phyloP scores from a whole-genome alignment of 495 filamentous ascomycete species.

The Podospora sp. region DNA sequence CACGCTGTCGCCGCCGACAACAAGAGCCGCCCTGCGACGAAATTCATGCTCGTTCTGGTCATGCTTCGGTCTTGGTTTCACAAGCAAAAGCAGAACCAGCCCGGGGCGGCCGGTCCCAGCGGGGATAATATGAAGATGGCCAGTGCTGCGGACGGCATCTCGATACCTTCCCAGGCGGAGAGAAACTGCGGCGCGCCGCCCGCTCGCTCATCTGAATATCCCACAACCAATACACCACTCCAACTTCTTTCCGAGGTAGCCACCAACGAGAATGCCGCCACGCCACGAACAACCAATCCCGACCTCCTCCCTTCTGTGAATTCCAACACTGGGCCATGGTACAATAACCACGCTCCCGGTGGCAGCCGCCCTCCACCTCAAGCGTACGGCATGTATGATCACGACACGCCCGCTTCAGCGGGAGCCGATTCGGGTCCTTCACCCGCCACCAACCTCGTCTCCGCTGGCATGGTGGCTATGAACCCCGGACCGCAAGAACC shows the following conservation, averaged over 20 bases:
- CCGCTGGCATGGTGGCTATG: neutral
- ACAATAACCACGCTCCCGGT: neutral
- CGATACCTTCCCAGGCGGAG: constrained; percentile 11
- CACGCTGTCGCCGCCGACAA: constrained; percentile 63
- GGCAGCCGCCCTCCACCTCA: neutral
- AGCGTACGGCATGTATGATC: neutral
- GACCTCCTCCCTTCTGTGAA: constrained; percentile 14
- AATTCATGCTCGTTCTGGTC: constrained; percentile 73
- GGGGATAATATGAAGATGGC: neutral
- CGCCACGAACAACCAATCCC: constrained; percentile 16
- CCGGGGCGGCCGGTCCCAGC: neutral
- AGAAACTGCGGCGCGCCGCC: constrained; percentile 9
- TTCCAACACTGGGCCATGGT: constrained; percentile 4
- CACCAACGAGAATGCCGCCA: constrained; percentile 53
- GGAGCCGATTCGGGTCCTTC: neutral
- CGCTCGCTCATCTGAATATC: constrained; percentile 29
- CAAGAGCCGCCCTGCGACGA: constrained; percentile 68
- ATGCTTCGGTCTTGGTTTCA: constrained; percentile 76
- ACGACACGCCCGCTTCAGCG: constrained; percentile 3
- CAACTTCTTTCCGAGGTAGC: constrained; percentile 72
- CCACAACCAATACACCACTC: constrained; percentile 55
- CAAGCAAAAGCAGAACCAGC: constrained; percentile 40
- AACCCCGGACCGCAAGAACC: neutral
- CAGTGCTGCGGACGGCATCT: constrained; percentile 21
- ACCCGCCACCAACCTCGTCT: neutral